Evolutionary conservation across 2,329 filamentous ascomycete genomes (phyloP), one percentile per base, ranked within the genome.

Genomic region (Sarocladium strictum): DNA sequence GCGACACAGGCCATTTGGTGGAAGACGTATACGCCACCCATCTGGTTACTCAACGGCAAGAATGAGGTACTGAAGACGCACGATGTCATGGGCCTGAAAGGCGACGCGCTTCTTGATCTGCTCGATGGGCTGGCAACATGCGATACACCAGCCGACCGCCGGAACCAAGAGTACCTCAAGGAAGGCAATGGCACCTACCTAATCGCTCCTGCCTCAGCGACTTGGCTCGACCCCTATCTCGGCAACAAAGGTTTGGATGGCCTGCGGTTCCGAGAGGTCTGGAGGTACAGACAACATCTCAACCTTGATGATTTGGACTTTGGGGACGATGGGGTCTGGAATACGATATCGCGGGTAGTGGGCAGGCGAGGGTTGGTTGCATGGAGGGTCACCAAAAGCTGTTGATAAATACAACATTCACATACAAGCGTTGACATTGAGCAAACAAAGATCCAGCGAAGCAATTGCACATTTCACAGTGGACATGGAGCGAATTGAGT

Each of bases 1-100:
- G 83, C 87, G 9, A 84, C 83, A 1, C 78, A 86, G 32, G 86
- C 85, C 3, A 76, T 89, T 52, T 93, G 89, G 89, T 93, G 89
- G 89, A 92, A 91, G 67, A 92, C 89, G 1, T 92, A 92, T 65
- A 88, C 85, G 65, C 89, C 89, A 17, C 89, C 89, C 0, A 85
- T 87, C 33, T 93, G 89, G 87, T 77, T 93, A 19, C 74, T 92
- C 6, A 86, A 90, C 59, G 85, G 86, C 54, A 88, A 87, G 68
- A 90, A 88, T 59, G 80, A 85, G 60, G 77, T 87, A 10, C 70
- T 91, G n/a, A 76, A 72, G 27, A 92, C 88, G 1, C 76, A 77
- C 56, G 89, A 92, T 63, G 74, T 91, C 19, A 91, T 90, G 83
- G 86, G 87, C 3, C 79, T 89, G 70, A 75, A 80, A 37, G 84